Percentiles rank a stretch among this genome's conserved stretches.
Conservation (phyloP, 305 asterid genomes). For the Rubia balearica region DNA sequence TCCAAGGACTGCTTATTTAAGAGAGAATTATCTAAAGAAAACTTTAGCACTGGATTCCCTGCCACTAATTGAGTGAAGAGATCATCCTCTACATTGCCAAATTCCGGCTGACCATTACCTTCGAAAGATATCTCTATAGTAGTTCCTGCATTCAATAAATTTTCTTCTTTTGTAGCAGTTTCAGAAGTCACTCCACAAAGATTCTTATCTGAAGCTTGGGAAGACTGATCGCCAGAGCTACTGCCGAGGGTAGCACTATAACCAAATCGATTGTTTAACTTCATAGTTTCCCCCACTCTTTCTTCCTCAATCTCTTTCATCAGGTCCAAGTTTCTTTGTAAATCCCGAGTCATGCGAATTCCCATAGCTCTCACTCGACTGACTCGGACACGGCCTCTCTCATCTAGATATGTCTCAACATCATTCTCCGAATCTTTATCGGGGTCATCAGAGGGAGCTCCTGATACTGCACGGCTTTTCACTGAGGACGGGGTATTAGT, state of each 20-base stretch:
- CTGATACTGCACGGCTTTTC: slow-evolving; percentile 33
- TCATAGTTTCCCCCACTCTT: slow-evolving; percentile 23
- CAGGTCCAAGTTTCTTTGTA: slow-evolving; percentile 90
- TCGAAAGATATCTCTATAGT: slow-evolving; percentile 81
- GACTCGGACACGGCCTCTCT: slow-evolving; percentile 74
- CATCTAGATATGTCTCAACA: slow-evolving; percentile 84
- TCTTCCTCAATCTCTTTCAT: slow-evolving; percentile 79
- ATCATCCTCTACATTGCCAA: slow-evolving; percentile 48
- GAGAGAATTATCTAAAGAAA: slow-evolving; percentile 37
- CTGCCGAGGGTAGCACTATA: slow-evolving; percentile 25
- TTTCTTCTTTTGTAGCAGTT: slow-evolving; percentile 25
- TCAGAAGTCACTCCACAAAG: slow-evolving; percentile 25
- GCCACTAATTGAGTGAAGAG: slow-evolving; percentile 68
- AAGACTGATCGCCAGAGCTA: slow-evolving; percentile 26
- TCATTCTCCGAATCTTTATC: slow-evolving; percentile 44
- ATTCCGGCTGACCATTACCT: slow-evolving; percentile 30
- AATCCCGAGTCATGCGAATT: slow-evolving; percentile 91
- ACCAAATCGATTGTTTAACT: slow-evolving; percentile 18
- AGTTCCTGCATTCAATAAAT: slow-evolving; percentile 33
- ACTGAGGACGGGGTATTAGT: slow-evolving; percentile 24
- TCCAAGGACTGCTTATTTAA: slow-evolving; percentile 31
- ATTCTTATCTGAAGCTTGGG: slow-evolving; percentile 28
- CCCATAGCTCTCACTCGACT: slow-evolving; percentile 91
- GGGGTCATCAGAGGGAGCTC: slow-evolving; percentile 40
- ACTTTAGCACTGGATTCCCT: slow-evolving; percentile 44